These are phyloP conservation scores for Floccularia luteovirens DNA, from an alignment of 768 basidiomycete genomes.

Conservation along the genomic window DNA sequence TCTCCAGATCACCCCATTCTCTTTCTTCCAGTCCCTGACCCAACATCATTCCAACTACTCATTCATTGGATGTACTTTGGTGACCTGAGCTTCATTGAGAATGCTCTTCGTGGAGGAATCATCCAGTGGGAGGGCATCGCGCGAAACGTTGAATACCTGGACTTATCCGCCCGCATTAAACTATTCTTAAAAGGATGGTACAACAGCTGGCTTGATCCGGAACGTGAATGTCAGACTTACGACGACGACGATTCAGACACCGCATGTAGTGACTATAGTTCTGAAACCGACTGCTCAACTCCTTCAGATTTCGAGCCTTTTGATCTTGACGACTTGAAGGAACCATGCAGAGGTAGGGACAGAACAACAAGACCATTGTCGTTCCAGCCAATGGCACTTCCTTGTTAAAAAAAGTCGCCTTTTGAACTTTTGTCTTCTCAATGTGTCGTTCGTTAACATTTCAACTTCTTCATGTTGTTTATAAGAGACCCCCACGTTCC, in stretches of 20 bases:
- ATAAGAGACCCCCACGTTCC: conserved; percentile 13
- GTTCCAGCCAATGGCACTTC: conserved; percentile 17
- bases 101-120: conserved; percentile 53
- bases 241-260: conserved; percentile 33
- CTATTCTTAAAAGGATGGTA: conserved; percentile 74
- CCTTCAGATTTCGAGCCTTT: conserved; percentile 31
- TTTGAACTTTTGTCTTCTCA: no score
- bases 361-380: conserved; percentile 31
- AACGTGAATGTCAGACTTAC: conserved; percentile 15
- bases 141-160: conserved; percentile 85
- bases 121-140: conserved; percentile 85
- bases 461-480: no score
- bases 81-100: conserved; percentile 53
- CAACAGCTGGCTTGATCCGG: conserved; percentile 47
- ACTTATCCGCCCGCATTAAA: conserved; percentile 69
- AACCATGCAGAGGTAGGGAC: conserved; percentile 30
- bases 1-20: conserved; percentile 60
- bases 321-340: conserved; percentile 26
- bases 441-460: no score
- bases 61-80: conserved; percentile 85
- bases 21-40: conserved; percentile 71
- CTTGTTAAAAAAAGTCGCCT: no score
- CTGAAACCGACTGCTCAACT: conserved; percentile 24
- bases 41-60: conserved; percentile 61
- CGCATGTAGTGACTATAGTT: conserved; percentile 22